These are phyloP conservation scores for Venustampulla echinocandica DNA, from an alignment of 495 filamentous ascomycete species.

Conservation along the genomic window DNA sequence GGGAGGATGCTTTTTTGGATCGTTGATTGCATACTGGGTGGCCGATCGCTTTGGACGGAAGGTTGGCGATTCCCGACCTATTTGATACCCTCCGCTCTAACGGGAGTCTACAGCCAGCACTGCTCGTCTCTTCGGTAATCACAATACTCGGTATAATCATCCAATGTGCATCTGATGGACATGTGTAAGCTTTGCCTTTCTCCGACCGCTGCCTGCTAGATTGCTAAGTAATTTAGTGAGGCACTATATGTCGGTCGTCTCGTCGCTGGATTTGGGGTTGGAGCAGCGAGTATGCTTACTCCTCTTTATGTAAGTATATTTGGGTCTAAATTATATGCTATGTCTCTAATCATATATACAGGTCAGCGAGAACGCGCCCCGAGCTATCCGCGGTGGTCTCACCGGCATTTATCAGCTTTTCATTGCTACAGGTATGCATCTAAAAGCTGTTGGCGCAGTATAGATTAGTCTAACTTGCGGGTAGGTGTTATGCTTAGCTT, in stretches of 20 bases:
- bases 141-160: conserved; percentile 34
- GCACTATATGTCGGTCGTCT: conserved; percentile 61
- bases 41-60: conserved; percentile 51
- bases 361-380: conserved; percentile 56
- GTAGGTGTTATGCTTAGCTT: conserved; percentile 57
- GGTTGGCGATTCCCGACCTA: conserved; percentile 17
- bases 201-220: conserved; percentile 13
- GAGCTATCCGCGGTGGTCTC: conserved; percentile 60
- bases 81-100: conserved; percentile 8
- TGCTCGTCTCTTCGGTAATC: conserved; percentile 31
- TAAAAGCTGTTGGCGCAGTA: no score
- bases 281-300: conserved; percentile 55
- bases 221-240: conserved; percentile 28
- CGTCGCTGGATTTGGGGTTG: conserved; percentile 57
- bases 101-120: conserved; percentile 14
- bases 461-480: conserved; percentile 29
- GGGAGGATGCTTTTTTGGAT: conserved; percentile 56
- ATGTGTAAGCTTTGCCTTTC: conserved; percentile 30
- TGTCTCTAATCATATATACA: not conserved
- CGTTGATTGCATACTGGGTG: conserved; percentile 45
- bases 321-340: not conserved
- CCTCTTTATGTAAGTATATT: conserved; percentile 37
- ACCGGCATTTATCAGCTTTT: conserved; percentile 68
- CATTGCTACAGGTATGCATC: conserved; percentile 31
- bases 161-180: conserved; percentile 31